phyloP scores from a whole-genome alignment of 306 rosid species.

The Parietaria judaica region DNA sequence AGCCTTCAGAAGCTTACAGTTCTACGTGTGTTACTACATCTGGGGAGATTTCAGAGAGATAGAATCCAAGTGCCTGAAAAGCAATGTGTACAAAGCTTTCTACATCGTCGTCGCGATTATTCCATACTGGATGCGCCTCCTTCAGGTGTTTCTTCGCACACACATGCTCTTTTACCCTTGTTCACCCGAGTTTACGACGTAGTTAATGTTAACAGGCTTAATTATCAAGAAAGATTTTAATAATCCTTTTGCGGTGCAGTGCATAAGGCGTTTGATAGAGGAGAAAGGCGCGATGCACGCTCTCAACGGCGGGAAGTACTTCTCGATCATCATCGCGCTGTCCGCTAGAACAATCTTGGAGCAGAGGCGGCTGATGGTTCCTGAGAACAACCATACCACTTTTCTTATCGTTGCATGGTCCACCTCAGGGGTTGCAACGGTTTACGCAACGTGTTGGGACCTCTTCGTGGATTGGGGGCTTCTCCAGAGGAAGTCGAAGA shows the following conservation, averaged over 20 bases:
- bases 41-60: slow-evolving; percentile 65
- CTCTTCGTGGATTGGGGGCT: slow-evolving; percentile 57
- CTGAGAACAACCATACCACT: slow-evolving; percentile 9
- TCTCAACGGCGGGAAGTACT: slow-evolving; percentile 36
- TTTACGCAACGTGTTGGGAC: slow-evolving; percentile 47
- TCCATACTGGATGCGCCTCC: slow-evolving; percentile 65
- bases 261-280: slow-evolving; percentile 44
- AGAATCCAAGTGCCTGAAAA: slow-evolving; percentile 47
- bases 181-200: no score
- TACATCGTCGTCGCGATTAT: slow-evolving; percentile 55
- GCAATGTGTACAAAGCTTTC: slow-evolving; percentile 35
- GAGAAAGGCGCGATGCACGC: slow-evolving; percentile 38
- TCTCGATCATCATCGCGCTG: slow-evolving; percentile 42
- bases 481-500: slow-evolving; percentile 33
- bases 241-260: slow-evolving; percentile 19
- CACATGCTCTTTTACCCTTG: neutral
- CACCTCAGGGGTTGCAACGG: slow-evolving; percentile 34
- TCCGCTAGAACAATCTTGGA: slow-evolving; percentile 39
- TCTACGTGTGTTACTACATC: slow-evolving; percentile 62
- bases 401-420: slow-evolving; percentile 21
- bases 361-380: slow-evolving; percentile 16
- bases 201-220: no score
- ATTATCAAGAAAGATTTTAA: neutral
- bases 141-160: slow-evolving; percentile 43
- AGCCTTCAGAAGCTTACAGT: slow-evolving; percentile 67